Evolutionary conservation across 805 yeast genomes (phyloP).

Genomic region (Metschnikowia borealis): DNA sequence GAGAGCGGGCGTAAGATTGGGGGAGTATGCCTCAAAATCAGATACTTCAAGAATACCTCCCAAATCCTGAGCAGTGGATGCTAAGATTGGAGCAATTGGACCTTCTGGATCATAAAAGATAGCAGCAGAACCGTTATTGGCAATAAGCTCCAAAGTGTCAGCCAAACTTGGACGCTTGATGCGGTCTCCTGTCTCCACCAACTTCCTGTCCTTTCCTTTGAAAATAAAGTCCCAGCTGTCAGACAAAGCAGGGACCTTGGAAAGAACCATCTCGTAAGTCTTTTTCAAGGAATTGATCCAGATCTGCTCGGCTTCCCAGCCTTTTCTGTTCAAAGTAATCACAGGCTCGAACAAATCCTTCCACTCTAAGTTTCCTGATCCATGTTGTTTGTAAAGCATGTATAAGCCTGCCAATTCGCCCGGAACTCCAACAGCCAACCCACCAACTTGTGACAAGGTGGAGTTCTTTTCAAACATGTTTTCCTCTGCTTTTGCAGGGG

Average conservation of each 20-base stretch:
- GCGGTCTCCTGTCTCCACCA: slow-evolving; percentile 53
- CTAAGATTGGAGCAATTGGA: slow-evolving; percentile 61
- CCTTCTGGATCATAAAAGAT: slow-evolving; percentile 83
- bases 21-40: slow-evolving; percentile 67
- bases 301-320: slow-evolving; percentile 32
- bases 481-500: slow-evolving; percentile 60
- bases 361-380: slow-evolving; percentile 75
- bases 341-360: slow-evolving; percentile 71
- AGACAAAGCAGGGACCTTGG: slow-evolving; percentile 23
- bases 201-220: slow-evolving; percentile 19
- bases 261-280: slow-evolving; percentile 21
- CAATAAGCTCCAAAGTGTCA: slow-evolving; percentile 61
- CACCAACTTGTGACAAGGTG: slow-evolving; percentile 63
- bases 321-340: slow-evolving; percentile 55
- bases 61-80: slow-evolving; percentile 40
- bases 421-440: slow-evolving; percentile 84
- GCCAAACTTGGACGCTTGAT: slow-evolving; percentile 62
- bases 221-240: slow-evolving; percentile 58
- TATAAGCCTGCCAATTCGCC: slow-evolving; percentile 89
- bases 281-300: slow-evolving; percentile 35
- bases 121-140: slow-evolving; percentile 70
- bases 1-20: slow-evolving; percentile 38
- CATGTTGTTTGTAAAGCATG: slow-evolving; percentile 53
- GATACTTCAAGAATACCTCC: slow-evolving; percentile 65
- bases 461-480: slow-evolving; percentile 59